Evolutionary conservation across 2,329 filamentous ascomycete genomes (phyloP).

Genomic region (Fusarium compactum): DNA sequence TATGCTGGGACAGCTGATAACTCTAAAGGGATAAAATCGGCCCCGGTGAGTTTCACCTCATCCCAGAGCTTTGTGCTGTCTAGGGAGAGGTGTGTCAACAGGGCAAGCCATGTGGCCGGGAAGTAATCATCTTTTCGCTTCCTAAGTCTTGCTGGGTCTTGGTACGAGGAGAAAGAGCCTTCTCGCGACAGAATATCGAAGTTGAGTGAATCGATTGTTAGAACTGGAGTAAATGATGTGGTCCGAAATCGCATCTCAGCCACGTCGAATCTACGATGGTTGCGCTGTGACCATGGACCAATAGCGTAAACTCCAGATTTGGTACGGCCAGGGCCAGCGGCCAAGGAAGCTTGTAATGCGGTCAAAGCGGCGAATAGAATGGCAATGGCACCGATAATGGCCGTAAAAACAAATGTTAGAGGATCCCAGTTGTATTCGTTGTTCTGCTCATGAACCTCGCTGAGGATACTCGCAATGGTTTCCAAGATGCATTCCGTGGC

Average conservation of each 20-base stretch:
- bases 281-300: neutral
- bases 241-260: neutral
- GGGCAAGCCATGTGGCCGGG: neutral
- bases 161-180: fast-evolving
- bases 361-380: fast-evolving
- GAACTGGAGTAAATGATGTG: fast-evolving
- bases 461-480: neutral
- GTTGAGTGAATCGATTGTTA: too few species aligned
- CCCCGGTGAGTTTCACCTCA: neutral
- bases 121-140: neutral
- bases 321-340: neutral
- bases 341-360: neutral
- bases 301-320: neutral
- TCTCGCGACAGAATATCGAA: fast-evolving
- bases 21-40: neutral
- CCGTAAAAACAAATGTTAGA: neutral
- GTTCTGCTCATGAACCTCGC: neutral
- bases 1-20: neutral
- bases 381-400: neutral
- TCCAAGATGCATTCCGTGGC: neutral
- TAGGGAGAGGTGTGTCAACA: neutral
- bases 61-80: neutral
- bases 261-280: fast-evolving
- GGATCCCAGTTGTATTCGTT: neutral
- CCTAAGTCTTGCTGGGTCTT: too few species aligned